Evolutionary conservation across 2,329 filamentous ascomycete species (phyloP), one percentile per base, ranked within the genome.

Genomic region (Plenodomus tracheiphilus): DNA sequence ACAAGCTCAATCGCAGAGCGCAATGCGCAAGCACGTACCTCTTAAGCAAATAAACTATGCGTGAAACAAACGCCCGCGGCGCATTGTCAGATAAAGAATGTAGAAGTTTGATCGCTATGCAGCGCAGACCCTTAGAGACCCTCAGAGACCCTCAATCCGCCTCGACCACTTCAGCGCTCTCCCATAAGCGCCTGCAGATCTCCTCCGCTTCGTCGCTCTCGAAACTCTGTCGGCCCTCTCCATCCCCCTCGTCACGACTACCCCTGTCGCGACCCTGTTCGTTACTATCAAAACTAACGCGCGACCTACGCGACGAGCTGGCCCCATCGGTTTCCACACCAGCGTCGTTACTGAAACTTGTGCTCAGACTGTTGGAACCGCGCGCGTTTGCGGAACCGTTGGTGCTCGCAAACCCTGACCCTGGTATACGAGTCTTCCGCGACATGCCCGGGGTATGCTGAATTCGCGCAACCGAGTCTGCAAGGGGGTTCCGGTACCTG

Each of bases 401-500:
- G 16, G 59, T 52, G 30, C 56, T 58, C 25, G 60, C 51, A 25
- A 54, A 58, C 21, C 49, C 46, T 30, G 63, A 53, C 37, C 48
- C 60, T 11, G 59, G 49, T 38, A 55, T 60, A 15, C 57, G 54
- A 22, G 53, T 49, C 52, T 65, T 70, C 36, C 65, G 59, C n/a
- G 63, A 56, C 34, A 65, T 59, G 18, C 79, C 80, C 0, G 82
- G 79, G 1, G 84, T 72, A 41, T 79, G 76, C 22, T 78, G 69
- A 10, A 86, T 67, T 20, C 84, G 77, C 20, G 71, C 69, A 16
- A 90, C 72, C 0, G 85, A 86, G 39, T 86, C 80, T 4, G 81
- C 83, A 16, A 90, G 78, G 0, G 87, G 86, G 59, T 89, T 88
- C 62, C 88, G 85, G 64, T 87, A 87, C 38, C 87, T 79, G 45